Evolutionary conservation across 345 rosid species (phyloP).

Genomic region (Capsella bursapastoris): DNA sequence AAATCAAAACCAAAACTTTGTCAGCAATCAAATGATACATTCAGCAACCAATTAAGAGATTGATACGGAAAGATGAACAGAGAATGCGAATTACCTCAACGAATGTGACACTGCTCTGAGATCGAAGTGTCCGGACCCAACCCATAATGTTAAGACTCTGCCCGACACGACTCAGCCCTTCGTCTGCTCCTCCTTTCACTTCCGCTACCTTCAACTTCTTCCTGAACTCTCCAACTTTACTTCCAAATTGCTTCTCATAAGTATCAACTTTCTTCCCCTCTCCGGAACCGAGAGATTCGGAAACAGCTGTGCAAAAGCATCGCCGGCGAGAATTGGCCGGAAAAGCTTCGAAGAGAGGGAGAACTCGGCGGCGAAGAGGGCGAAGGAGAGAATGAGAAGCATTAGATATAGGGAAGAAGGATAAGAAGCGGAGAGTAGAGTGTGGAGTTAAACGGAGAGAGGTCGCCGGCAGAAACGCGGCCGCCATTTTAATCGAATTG

Average conservation of each 20-base stretch:
- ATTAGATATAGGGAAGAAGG: slow-evolving; percentile 14
- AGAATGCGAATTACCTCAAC: slow-evolving; percentile 57
- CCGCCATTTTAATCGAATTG: slow-evolving; percentile 16
- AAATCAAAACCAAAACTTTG: not conserved
- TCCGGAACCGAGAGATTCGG: slow-evolving; percentile 34
- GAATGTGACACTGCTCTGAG: slow-evolving; percentile 84
- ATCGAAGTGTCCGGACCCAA: slow-evolving; percentile 93
- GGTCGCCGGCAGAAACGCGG: slow-evolving; percentile 43
- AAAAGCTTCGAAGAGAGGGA: not conserved
- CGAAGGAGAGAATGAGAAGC: slow-evolving; percentile 21
- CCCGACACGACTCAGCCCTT: slow-evolving; percentile 71
- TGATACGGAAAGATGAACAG: not conserved
- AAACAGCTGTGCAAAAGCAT: slow-evolving; percentile 40
- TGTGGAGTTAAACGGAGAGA: slow-evolving; percentile 40
- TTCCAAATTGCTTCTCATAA: slow-evolving; percentile 14
- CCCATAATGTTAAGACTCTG: slow-evolving; percentile 69
- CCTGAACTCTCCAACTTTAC: slow-evolving; percentile 62
- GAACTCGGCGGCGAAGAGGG: slow-evolving; percentile 27
- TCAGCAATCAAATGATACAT: not conserved
- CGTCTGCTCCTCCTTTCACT: slow-evolving; percentile 73
- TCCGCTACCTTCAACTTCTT: slow-evolving; percentile 74
- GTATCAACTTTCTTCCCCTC: slow-evolving; percentile 29
- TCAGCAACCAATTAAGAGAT: not conserved
- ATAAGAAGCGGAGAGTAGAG: slow-evolving; percentile 45
- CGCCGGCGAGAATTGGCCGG: slow-evolving; percentile 41